Conservation (phyloP, 306 rosid species). For the Castanea crenata region DNA sequence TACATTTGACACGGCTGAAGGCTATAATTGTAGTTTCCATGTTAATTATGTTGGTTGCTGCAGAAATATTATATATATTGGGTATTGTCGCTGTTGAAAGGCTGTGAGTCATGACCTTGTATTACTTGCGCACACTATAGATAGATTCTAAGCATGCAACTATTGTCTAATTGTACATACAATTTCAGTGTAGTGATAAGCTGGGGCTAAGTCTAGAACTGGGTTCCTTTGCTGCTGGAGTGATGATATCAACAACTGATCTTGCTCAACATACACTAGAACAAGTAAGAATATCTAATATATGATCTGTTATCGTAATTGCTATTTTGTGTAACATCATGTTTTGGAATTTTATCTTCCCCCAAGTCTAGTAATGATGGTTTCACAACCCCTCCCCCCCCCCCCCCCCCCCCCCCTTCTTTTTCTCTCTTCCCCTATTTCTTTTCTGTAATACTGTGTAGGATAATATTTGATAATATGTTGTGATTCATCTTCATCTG, state of each 20-base stretch:
- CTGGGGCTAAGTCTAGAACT: conserved; percentile 92
- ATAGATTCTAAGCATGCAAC: neutral
- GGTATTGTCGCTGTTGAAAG: neutral
- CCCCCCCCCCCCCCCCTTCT: neutral
- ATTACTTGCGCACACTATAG: neutral
- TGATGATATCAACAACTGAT: conserved; percentile 97
- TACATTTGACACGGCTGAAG: neutral
- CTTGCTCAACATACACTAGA: conserved; percentile 98
- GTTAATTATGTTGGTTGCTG: neutral
- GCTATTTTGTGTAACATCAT: neutral
- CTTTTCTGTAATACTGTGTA: neutral
- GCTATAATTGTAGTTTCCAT: neutral
- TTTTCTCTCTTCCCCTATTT: neutral
- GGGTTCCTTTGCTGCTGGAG: conserved; percentile 98
- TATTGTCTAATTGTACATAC: conserved; percentile 28
- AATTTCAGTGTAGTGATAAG: conserved; percentile 96
- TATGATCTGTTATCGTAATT: neutral
- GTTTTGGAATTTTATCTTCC: neutral
- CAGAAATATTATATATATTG: neutral
- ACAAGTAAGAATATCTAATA: conserved; percentile 47
- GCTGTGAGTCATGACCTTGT: neutral
- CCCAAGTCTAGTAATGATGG: neutral
- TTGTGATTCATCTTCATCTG: neutral
- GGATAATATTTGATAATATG: neutral
- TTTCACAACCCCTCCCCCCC: neutral